Base-by-base conservation (phyloP, 306 rosid species). In the Dryas alaskensis region DNA sequence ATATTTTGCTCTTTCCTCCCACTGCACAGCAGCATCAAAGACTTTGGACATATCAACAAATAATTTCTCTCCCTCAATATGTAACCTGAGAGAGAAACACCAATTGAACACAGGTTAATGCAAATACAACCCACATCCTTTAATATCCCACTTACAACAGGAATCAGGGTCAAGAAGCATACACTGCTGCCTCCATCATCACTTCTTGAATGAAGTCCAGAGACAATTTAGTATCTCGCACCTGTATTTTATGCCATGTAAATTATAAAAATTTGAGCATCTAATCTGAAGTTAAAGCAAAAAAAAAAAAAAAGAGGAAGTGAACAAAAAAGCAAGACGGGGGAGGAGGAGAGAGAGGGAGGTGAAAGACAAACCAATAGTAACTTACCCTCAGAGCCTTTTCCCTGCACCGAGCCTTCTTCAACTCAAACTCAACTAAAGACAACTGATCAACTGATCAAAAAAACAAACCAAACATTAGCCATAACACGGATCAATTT, bases 391-490 rank as follows among this genome's bases (percentile, higher is more conserved):
- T 77, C 13, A 75, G 82, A 72, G 86, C 97, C 76, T 84, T 94
- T 77, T 83, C 81, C 86, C 96, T 82, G 74, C 94, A 89, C 76
- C 67, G 72, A 78, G 97, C 97, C 84, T 87, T 94, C 86, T 89
- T 84, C 77, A 94, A 80, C 92, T 94, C 99, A 82, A 80, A 74
- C 89, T 87, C 86, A 54, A 87, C 91, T 27, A 85, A 50, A 58
- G 96, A 87, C 69, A 91, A 84, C 76, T 87, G 95, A 61, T 94
- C 92, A 84, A 94, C 99, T 94, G 89, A 69, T 80, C 51, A 81
- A 31, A 31, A 66, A 67, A 80, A 78, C 12, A 86, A 78, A 62
- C 76, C 69, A 66, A 80, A 57, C 3, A 43, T 71, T 22, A 71
- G 54, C 7, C 19, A 57, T 59, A 44, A 10, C 12, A 71, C 4